A percentile compares a stretch with the other conserved stretches of the same genome.
Conservation (phyloP, 371 early-diverging fungal genomes). For the Mucor irregularis region DNA sequence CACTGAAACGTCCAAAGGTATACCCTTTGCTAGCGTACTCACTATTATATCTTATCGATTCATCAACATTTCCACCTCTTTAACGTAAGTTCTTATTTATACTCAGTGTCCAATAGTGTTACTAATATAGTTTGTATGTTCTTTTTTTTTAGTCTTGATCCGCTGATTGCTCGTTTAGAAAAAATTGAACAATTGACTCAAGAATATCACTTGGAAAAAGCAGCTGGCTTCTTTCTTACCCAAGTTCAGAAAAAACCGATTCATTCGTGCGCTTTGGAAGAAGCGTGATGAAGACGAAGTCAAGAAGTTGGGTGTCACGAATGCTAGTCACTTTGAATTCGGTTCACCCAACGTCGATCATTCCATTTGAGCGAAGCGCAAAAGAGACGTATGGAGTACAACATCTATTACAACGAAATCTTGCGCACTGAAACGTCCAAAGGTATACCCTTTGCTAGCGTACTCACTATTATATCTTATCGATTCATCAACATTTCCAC, state of each 20-base stretch:
- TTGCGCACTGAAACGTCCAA: constrained; percentile 37
- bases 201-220: constrained; percentile 47
- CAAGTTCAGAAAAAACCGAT: constrained; percentile 35
- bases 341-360: constrained; percentile 6
- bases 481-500: constrained; percentile 53
- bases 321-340: constrained; percentile 8
- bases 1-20: constrained; percentile 45
- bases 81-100: constrained; percentile 49
- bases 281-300: constrained; percentile 48
- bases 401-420: constrained; percentile 52
- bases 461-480: constrained; percentile 52
- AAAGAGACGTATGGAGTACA: constrained; percentile 47
- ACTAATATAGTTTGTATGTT: no score
- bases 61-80: constrained; percentile 49
- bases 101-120: no score
- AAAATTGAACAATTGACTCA: constrained; percentile 41
- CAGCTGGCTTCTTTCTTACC: constrained; percentile 8
- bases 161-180: constrained; percentile 42
- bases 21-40: constrained; percentile 56
- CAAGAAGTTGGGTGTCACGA: constrained; percentile 27
- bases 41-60: constrained; percentile 56
- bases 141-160: constrained; percentile 27
- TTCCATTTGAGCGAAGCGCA: constrained; percentile 8
- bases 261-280: constrained; percentile 42
- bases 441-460: constrained; percentile 59